Conservation (phyloP, 352 stramenopile species). For the Phytophthora citricola region DNA sequence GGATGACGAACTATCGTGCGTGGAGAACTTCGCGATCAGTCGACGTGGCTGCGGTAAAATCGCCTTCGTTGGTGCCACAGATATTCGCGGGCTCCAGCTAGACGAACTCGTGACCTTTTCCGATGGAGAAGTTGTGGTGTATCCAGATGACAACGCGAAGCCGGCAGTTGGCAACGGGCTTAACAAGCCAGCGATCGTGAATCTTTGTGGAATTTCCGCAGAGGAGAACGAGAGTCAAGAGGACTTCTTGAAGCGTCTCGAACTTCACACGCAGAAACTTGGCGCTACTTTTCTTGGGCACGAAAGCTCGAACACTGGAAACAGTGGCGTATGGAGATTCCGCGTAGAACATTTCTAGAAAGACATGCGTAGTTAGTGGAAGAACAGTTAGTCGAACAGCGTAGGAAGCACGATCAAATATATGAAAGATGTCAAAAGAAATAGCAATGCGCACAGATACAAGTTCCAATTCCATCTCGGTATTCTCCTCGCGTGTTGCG, state of each 20-base stretch:
- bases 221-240: constrained; percentile 19
- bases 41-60: constrained; percentile 46
- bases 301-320: constrained; percentile 1
- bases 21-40: constrained; percentile 52
- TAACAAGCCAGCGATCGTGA: constrained; percentile 59
- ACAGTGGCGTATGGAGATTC: constrained; percentile 54
- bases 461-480: constrained; percentile 14
- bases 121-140: constrained; percentile 50
- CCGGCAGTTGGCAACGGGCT: constrained; percentile 42
- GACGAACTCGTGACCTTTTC: constrained; percentile 52
- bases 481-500: constrained; percentile 8
- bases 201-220: constrained; percentile 41
- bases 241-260: constrained; percentile 48
- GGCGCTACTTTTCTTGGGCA: constrained; percentile 53
- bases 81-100: constrained; percentile 54
- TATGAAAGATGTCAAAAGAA: constrained; percentile 8
- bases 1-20: constrained; percentile 42
- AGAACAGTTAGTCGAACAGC: constrained; percentile 1
- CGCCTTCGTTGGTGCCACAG: constrained; percentile 47
- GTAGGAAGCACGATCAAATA: constrained; percentile 7
- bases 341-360: constrained; percentile 53
- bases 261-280: constrained; percentile 42
- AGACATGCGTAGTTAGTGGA: constrained; percentile 16
- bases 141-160: constrained; percentile 50
- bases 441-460: constrained; percentile 22